Percentiles rank a stretch among this genome's conserved stretches.
phyloP scores from a whole-genome alignment of 2,329 filamentous ascomycete genomes.

The Talaromyces atroroseus region DNA sequence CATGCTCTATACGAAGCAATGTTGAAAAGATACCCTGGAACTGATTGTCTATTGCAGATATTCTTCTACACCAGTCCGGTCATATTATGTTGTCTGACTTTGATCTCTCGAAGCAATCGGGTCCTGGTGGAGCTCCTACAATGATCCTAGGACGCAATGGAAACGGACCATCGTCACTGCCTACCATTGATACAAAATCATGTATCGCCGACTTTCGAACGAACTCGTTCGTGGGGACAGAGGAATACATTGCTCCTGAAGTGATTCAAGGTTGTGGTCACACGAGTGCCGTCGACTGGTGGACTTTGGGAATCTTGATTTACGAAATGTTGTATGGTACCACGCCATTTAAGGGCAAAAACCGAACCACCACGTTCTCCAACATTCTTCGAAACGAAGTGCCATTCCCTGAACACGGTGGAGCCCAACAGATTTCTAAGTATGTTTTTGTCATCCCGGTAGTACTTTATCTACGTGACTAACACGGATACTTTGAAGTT shows the following conservation, averaged over 20 bases:
- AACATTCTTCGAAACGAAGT: conserved; percentile 96
- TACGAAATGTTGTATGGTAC: conserved; percentile 99
- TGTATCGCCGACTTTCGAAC: conserved; percentile 98
- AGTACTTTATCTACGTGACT: background rate
- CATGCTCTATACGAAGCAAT: background rate
- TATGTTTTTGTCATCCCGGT: conserved; percentile 46
- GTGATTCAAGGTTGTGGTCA: conserved; percentile 98
- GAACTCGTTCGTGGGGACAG: conserved; percentile 96
- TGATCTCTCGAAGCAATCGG: conserved; percentile 95
- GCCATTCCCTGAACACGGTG: conserved; percentile 84
- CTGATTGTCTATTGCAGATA: conserved; percentile 56
- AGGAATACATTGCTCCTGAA: conserved; percentile 97
- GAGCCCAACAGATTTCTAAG: conserved; percentile 83
- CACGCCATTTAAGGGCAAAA: conserved; percentile 99
- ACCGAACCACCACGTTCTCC: conserved; percentile 94
- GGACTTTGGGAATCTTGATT: conserved; percentile 93
- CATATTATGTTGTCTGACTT: conserved; percentile 99
- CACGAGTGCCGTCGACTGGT: conserved; percentile 98
- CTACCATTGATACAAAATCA: conserved; percentile 97
- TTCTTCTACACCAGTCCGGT: conserved; percentile 95
- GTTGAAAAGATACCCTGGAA: background rate
- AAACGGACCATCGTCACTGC: conserved; percentile 76
- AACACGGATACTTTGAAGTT: conserved; percentile 44
- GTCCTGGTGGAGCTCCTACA: conserved; percentile 87
- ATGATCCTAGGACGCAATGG: conserved; percentile 95